phyloP scores from a whole-genome alignment of 1,139 yeast genomes.

The Yamadazyma triangularis region DNA sequence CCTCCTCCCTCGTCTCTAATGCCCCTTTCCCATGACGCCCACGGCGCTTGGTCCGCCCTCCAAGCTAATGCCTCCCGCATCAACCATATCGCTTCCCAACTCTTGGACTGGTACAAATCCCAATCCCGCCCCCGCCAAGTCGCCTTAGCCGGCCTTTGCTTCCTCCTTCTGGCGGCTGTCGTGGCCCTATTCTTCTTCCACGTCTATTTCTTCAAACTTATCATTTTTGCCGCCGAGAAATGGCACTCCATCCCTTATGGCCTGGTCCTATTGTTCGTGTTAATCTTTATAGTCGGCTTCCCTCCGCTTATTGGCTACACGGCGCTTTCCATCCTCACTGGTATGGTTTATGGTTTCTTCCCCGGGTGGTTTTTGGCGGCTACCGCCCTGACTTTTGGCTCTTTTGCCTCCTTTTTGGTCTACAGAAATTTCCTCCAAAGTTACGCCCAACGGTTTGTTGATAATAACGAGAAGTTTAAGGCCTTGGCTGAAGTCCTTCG shows the following conservation, averaged over 20 bases:
- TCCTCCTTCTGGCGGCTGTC: no score
- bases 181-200: no score
- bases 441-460: conserved; percentile 47
- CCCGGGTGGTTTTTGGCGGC: conserved; percentile 79
- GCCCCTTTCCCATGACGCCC: no score
- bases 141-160: no score
- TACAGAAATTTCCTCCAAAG: conserved; percentile 58
- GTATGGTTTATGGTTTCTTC: conserved; percentile 80
- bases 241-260: conserved; percentile 49
- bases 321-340: conserved; percentile 61
- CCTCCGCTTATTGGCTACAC: conserved; percentile 91
- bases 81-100: no score
- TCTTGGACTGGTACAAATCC: conserved; percentile 16
- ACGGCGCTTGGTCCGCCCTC: no score
- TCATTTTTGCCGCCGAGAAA: conserved; percentile 43
- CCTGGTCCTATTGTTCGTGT: conserved; percentile 45
- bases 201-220: conserved; percentile 34
- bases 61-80: no score
- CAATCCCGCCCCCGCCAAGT: conserved; percentile 17
- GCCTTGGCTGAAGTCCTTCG: conserved; percentile 71
- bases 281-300: conserved; percentile 49
- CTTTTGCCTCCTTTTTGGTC: conserved; percentile 63
- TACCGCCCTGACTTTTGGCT: conserved; percentile 66
- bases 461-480: conserved; percentile 59
- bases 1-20: no score